A percentile compares a stretch with the other conserved stretches of the same genome.
Conservation (phyloP, 2,329 filamentous ascomycete genomes). For the Exophiala dermatitidis region DNA sequence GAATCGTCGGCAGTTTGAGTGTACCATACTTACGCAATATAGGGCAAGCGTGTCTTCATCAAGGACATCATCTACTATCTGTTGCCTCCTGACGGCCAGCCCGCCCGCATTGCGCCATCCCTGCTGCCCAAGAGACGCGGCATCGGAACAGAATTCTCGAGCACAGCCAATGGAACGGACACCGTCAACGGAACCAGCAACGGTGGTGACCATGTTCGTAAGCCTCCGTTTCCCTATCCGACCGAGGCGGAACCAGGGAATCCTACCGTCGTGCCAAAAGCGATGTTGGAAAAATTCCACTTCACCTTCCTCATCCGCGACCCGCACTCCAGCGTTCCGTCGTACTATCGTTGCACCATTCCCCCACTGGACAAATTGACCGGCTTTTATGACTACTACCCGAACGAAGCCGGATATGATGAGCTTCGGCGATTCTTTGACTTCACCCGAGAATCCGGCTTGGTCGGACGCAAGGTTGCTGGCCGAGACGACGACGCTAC, state of each 20-base stretch:
- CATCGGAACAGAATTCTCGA: constrained; percentile 45
- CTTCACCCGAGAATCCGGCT: constrained; percentile 61
- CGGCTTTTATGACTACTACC: constrained; percentile 79
- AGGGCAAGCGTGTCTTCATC: constrained; percentile 92
- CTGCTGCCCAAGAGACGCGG: constrained; percentile 54
- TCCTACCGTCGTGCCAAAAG: constrained; percentile 73
- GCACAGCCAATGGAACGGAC: constrained; percentile 29
- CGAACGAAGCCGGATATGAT: constrained; percentile 79
- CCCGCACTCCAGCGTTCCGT: constrained; percentile 83
- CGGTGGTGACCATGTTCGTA: not conserved
- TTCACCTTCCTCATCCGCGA: constrained; percentile 97
- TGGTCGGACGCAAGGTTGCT: constrained; percentile 63
- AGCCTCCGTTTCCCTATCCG: constrained; percentile 51
- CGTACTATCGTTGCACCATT: constrained; percentile 88
- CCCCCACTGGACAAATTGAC: constrained; percentile 77
- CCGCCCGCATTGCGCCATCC: constrained; percentile 69
- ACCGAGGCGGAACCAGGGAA: constrained; percentile 61
- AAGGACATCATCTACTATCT: constrained; percentile 97
- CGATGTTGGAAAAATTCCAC: constrained; percentile 71
- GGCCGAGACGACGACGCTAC: constrained; percentile 31
- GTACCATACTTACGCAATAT: constrained; percentile 36
- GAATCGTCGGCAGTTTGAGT: constrained; percentile 6
- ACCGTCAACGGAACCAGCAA: constrained; percentile 26
- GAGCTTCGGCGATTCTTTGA: constrained; percentile 85
- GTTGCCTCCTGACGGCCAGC: constrained; percentile 63